Evolutionary conservation across 345 rosid species (phyloP), one percentile per base, ranked within the genome.

Genomic region (Psidium friedrichsthalianum): DNA sequence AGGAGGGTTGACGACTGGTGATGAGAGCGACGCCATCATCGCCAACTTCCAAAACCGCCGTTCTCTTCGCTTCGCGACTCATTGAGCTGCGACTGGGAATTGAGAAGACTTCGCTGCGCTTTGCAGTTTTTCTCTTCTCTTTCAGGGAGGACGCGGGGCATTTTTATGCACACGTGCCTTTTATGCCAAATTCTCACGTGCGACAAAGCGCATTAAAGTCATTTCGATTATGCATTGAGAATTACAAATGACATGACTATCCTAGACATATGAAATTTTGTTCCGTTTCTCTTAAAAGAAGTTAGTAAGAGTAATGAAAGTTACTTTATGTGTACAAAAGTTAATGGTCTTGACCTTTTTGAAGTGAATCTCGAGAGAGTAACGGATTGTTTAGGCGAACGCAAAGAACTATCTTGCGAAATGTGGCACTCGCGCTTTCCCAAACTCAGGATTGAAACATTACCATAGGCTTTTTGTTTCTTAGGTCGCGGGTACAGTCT

Each of bases 11-110:
- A 94, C 87, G 92, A 97, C n/a, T 87, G 56, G 98, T 95, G 85
- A 97, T 92, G 88, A 97, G 80, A 85, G 99, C 99, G 83, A 97
- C 98, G 51, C 98, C 98, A 88, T 94, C 97, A 87, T 90, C 89
- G 81, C 98, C 98, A 11, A 97, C 98, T 74, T 97, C 95, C 84
- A 97, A 81, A 55, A 86, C 86, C 36, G 98, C 93, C 90, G 88
- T 93, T 83, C 98, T 95, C 83, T 90, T 93, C 42, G 86, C 54
- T 86, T 82, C 83, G 85, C 92, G 86, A 32, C 85, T 91, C 93
- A 85, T 85, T 64, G 58, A 64, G 11, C 22, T 64, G 44, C 5
- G 76, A 64, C 44, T 0, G 69, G n/a, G 36, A 27, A 58, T 1
- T 7, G 11, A 5, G 74, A 15, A 40, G 74, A 61, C 15, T 61